phyloP scores from a whole-genome alignment of 306 rosid genomes.

The Glycine tomentella region DNA sequence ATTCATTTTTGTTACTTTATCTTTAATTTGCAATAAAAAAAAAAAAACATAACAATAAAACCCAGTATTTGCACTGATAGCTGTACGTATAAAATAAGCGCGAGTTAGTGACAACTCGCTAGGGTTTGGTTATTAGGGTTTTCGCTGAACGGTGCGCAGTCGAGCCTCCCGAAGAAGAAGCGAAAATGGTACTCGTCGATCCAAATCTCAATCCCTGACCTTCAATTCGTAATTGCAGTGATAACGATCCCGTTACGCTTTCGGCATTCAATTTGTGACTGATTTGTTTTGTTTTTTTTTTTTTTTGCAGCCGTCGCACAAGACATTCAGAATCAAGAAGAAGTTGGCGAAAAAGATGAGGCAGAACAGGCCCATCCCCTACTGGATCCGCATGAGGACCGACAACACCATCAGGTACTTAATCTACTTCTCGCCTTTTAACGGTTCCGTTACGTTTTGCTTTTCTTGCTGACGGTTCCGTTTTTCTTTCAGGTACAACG shows the following conservation, averaged over 20 bases:
- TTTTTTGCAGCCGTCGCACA: conserved; percentile 80
- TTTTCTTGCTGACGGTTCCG: background rate
- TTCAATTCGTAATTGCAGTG: background rate
- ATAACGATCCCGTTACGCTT: background rate
- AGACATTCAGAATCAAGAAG: conserved; percentile 88
- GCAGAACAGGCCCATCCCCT: conserved; percentile 93
- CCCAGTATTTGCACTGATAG: background rate
- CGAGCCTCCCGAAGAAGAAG: conserved; percentile 29
- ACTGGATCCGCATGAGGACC: conserved; percentile 90
- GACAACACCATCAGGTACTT: conserved; percentile 81
- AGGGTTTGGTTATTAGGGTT: conserved; percentile 35
- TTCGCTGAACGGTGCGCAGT: conserved; percentile 31
- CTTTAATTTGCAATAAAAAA: too few species aligned
- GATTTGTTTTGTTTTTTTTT: background rate
- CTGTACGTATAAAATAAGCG: conserved; percentile 23
- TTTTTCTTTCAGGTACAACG: conserved; percentile 49
- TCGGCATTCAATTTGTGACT: background rate
- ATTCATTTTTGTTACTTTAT: background rate
- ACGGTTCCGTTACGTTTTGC: background rate
- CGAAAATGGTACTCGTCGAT: conserved; percentile 55
- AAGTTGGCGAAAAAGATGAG: conserved; percentile 95
- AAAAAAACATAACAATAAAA: too few species aligned
- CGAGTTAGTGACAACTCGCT: rapidly evolving
- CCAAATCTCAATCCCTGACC: background rate
- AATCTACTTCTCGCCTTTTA: rapidly evolving